Conservation (phyloP, 2,329 filamentous ascomycete genomes). For the Paecilomyces fulvus region DNA sequence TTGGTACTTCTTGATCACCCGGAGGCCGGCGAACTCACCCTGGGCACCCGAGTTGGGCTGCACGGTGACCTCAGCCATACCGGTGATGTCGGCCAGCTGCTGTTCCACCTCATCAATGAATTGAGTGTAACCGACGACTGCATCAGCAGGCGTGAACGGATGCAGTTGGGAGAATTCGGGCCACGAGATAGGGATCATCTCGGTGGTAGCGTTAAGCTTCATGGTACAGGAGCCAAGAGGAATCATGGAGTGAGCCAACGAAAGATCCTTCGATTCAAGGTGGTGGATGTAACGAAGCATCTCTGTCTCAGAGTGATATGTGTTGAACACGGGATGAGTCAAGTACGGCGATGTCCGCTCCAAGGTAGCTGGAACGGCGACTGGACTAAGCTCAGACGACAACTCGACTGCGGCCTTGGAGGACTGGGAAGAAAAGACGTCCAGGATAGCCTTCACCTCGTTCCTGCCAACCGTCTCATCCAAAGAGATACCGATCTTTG, state of each 20-base stretch:
- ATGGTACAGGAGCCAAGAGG: slow-evolving; percentile 95
- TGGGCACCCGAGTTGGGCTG: slow-evolving; percentile 96
- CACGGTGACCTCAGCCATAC: slow-evolving; percentile 79
- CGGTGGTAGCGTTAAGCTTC: slow-evolving; percentile 91
- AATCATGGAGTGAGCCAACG: slow-evolving; percentile 94
- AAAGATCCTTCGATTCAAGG: slow-evolving; percentile 87
- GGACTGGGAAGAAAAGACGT: slow-evolving; percentile 44
- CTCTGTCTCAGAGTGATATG: slow-evolving; percentile 89
- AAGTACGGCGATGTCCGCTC: slow-evolving; percentile 67
- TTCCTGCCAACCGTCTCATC: slow-evolving; percentile 62
- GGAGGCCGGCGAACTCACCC: slow-evolving; percentile 85
- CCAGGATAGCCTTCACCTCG: slow-evolving; percentile 50
- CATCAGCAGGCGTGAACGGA: slow-evolving; percentile 61
- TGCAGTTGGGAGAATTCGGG: slow-evolving; percentile 71
- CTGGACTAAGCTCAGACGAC: slow-evolving; percentile 27
- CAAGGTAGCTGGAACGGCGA: slow-evolving; percentile 45
- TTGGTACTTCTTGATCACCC: slow-evolving; percentile 78
- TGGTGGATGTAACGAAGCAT: slow-evolving; percentile 89
- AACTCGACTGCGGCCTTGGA: slow-evolving; percentile 23
- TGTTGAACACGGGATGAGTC: slow-evolving; percentile 90
- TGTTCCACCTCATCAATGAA: slow-evolving; percentile 65
- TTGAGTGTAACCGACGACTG: slow-evolving; percentile 58
- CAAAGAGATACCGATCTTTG: slow-evolving; percentile 63
- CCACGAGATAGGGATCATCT: slow-evolving; percentile 81
- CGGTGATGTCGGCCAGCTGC: slow-evolving; percentile 75